A percentile compares a stretch with the other conserved stretches of the same genome.
Conservation (phyloP, 805 yeast genomes). For the Saccharomycopsis synnaedendra region DNA sequence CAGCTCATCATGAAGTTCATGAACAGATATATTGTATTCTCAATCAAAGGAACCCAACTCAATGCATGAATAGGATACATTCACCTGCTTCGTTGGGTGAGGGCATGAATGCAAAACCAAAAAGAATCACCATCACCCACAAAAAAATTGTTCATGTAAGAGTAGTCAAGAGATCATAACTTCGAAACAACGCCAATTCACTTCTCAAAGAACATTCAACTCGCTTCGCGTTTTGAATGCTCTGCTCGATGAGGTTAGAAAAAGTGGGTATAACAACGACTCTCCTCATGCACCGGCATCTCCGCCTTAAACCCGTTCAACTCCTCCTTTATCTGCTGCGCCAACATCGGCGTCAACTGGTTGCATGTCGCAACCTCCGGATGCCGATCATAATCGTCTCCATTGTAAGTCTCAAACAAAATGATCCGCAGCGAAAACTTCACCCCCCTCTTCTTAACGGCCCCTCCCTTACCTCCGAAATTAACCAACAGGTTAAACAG, state of each 20-base stretch:
- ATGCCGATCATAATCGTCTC: conserved; percentile 80
- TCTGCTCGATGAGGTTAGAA: conserved; percentile 28
- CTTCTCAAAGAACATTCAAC: too few species aligned
- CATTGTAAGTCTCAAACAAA: conserved; percentile 74
- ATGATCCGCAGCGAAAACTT: conserved; percentile 73
- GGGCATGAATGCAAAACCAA: too few species aligned
- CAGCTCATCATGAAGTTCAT: too few species aligned
- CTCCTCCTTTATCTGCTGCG: conserved; percentile 79
- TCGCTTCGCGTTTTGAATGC: too few species aligned
- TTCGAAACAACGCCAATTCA: too few species aligned
- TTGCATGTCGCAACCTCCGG: conserved; percentile 92
- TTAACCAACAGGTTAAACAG: not conserved
- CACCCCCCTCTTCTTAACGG: conserved; percentile 23
- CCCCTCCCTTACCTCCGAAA: not conserved
- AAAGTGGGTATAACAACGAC: conserved; percentile 76
- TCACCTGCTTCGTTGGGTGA: too few species aligned
- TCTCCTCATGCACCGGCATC: conserved; percentile 76
- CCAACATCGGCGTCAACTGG: conserved; percentile 75
- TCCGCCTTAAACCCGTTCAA: conserved; percentile 64
- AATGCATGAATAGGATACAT: too few species aligned
- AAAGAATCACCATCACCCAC: too few species aligned
- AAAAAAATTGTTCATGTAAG: too few species aligned
- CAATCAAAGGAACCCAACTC: too few species aligned
- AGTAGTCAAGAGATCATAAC: too few species aligned
- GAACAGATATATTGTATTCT: too few species aligned